Evolutionary conservation across 441 rosid species (phyloP).

Genomic region (Erodium moschatum): DNA sequence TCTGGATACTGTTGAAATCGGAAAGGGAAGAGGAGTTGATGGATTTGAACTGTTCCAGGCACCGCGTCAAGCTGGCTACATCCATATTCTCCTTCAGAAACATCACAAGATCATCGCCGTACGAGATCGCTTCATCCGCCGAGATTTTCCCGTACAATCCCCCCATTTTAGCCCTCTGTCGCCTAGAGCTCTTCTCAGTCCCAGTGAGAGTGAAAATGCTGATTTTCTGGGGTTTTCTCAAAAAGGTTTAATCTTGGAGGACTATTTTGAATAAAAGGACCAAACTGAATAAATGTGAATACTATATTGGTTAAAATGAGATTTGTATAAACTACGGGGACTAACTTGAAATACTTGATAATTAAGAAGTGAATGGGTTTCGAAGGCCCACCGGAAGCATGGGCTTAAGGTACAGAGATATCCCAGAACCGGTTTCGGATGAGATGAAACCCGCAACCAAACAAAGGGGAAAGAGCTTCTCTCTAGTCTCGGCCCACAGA

Average conservation of each 20-base stretch:
- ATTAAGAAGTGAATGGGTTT: background rate
- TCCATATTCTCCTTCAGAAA: conserved; percentile 44
- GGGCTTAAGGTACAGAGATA: background rate
- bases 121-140: conserved; percentile 36
- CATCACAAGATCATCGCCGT: conserved; percentile 42
- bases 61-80: conserved; percentile 29
- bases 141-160: conserved; percentile 32
- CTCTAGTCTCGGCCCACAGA: conserved; percentile 7
- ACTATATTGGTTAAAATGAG: background rate
- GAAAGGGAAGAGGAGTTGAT: conserved; percentile 38
- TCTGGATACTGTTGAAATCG: conserved; percentile 27
- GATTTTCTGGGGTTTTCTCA: background rate
- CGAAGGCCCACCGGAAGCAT: background rate
- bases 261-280: background rate
- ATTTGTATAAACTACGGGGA: background rate
- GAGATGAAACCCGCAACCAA: background rate
- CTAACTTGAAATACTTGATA: background rate
- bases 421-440: background rate
- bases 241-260: background rate
- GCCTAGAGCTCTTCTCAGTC: background rate
- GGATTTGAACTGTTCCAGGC: conserved; percentile 30
- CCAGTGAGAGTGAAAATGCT: background rate
- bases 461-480: background rate
- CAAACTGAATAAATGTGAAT: background rate
- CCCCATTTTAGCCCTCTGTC: conserved; percentile 32